These are phyloP conservation scores for Lipomyces yamanashiensis DNA, from an alignment of 805 yeast genomes.

Conservation along the genomic window DNA sequence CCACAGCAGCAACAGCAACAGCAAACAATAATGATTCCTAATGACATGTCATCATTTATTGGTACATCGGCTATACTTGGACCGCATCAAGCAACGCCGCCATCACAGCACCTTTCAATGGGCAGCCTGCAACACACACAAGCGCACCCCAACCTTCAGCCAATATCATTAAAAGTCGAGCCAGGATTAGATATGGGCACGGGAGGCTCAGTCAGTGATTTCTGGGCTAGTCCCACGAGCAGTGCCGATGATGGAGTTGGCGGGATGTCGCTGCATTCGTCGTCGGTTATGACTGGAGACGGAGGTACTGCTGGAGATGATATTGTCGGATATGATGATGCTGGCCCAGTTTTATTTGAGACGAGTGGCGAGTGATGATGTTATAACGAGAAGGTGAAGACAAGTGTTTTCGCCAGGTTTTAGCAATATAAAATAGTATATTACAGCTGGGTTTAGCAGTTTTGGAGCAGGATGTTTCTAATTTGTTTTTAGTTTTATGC, in stretches of 20 bases:
- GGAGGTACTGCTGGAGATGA: not conserved
- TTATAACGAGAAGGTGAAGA: not conserved
- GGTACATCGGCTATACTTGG: no score
- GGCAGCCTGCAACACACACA: not conserved
- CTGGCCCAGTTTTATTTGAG: conserved; percentile 2
- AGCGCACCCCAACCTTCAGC: not conserved
- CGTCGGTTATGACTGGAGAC: conserved; percentile 10
- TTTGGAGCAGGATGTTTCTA: not conserved
- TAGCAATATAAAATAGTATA: no score
- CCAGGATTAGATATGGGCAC: conserved; percentile 8
- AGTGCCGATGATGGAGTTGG: conserved; percentile 14
- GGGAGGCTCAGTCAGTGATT: conserved; percentile 7
- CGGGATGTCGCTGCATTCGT: conserved; percentile 1
- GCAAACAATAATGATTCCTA: not conserved
- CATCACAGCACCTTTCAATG: not conserved
- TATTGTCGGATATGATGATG: conserved; percentile 4
- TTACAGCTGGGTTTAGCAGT: no score
- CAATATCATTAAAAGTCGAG: conserved; percentile 7
- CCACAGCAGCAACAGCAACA: conserved; percentile 15
- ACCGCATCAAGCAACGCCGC: not conserved
- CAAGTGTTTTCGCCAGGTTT: not conserved
- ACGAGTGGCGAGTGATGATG: not conserved
- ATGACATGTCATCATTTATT: no score
- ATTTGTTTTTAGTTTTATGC: not conserved
- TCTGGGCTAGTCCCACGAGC: conserved; percentile 26